A percentile compares a stretch with the other conserved stretches of the same genome.
phyloP scores from a whole-genome alignment of 169 alveolate genomes.

The Babesia sp. region DNA sequence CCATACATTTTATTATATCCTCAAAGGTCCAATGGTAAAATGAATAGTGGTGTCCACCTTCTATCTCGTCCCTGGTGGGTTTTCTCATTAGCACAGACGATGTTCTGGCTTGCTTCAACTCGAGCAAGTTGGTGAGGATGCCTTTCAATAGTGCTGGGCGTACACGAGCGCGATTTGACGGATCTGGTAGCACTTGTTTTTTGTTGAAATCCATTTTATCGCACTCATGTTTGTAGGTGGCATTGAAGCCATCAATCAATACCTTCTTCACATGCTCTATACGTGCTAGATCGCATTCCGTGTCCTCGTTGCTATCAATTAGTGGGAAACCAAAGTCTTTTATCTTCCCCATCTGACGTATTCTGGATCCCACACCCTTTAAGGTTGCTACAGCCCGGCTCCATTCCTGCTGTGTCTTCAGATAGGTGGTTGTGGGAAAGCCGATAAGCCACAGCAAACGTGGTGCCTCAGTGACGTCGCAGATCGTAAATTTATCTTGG shows the following conservation, averaged over 20 bases:
- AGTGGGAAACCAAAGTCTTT: background rate
- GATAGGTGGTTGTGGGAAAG: slow-evolving; percentile 39
- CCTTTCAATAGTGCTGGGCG: slow-evolving; percentile 31
- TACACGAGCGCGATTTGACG: slow-evolving; percentile 35
- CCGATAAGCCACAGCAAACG: slow-evolving; percentile 54
- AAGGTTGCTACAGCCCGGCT: background rate
- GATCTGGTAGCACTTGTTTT: slow-evolving; percentile 37
- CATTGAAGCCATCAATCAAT: slow-evolving; percentile 8
- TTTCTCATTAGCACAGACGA: slow-evolving; percentile 24
- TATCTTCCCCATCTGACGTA: background rate
- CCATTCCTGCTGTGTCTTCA: slow-evolving; percentile 7
- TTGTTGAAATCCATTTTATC: slow-evolving; percentile 21
- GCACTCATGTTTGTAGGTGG: background rate
- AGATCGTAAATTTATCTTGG: slow-evolving; percentile 18
- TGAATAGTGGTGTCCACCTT: slow-evolving; percentile 73
- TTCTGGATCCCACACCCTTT: background rate
- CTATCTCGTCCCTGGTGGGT: slow-evolving; percentile 55
- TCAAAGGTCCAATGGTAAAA: slow-evolving; percentile 74
- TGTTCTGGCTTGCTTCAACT: slow-evolving; percentile 26
- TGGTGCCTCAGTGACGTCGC: slow-evolving; percentile 48
- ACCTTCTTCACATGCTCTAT: slow-evolving; percentile 31
- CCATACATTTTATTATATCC: slow-evolving; percentile 70
- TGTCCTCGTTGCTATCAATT: slow-evolving; percentile 7
- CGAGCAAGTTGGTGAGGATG: slow-evolving; percentile 42
- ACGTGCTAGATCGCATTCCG: slow-evolving; percentile 13